Percentiles rank a stretch among this genome's conserved stretches.
Evolutionary conservation across 1,139 yeast species (phyloP).

Genomic region (Geotrichum europaeum): DNA sequence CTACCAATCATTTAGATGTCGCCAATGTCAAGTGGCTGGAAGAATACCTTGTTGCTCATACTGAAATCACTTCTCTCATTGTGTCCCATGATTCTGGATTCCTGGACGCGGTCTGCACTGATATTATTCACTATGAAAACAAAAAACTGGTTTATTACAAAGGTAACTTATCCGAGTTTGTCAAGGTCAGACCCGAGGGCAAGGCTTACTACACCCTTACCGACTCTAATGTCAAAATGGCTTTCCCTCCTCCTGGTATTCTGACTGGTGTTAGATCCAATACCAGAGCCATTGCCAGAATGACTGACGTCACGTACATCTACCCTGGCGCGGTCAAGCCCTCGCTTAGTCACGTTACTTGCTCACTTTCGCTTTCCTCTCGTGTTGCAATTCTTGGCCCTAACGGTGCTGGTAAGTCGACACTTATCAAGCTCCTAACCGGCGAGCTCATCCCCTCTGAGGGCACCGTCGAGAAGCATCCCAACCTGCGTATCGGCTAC

Average conservation of each 20-base stretch:
- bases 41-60: slow-evolving; percentile 68
- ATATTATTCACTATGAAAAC: slow-evolving; percentile 92
- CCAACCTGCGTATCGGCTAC: slow-evolving; percentile 95
- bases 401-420: slow-evolving; percentile 98
- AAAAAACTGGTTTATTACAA: slow-evolving; percentile 91
- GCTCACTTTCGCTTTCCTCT: slow-evolving; percentile 84
- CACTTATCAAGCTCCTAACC: slow-evolving; percentile 84
- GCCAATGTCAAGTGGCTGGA: slow-evolving; percentile 89
- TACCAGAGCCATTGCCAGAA: slow-evolving; percentile 91
- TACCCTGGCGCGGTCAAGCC: slow-evolving; percentile 90
- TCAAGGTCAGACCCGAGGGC: slow-evolving; percentile 89
- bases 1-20: slow-evolving; percentile 97
- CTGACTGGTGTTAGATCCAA: slow-evolving; percentile 92
- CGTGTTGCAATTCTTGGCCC: slow-evolving; percentile 97
- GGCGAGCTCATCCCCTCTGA: slow-evolving; percentile 81
- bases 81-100: slow-evolving; percentile 98
- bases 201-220: slow-evolving; percentile 93
- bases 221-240: slow-evolving; percentile 91
- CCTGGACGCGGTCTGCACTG: slow-evolving; percentile 92
- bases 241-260: slow-evolving; percentile 97
- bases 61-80: slow-evolving; percentile 85
- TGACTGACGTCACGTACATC: slow-evolving; percentile 76
- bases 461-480: slow-evolving; percentile 95
- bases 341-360: slow-evolving; percentile 70
- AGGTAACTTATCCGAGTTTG: slow-evolving; percentile 92